These are phyloP conservation scores for Xylariomycetidae sp. DNA, from an alignment of 2,329 filamentous ascomycete species.

Conservation along the genomic window DNA sequence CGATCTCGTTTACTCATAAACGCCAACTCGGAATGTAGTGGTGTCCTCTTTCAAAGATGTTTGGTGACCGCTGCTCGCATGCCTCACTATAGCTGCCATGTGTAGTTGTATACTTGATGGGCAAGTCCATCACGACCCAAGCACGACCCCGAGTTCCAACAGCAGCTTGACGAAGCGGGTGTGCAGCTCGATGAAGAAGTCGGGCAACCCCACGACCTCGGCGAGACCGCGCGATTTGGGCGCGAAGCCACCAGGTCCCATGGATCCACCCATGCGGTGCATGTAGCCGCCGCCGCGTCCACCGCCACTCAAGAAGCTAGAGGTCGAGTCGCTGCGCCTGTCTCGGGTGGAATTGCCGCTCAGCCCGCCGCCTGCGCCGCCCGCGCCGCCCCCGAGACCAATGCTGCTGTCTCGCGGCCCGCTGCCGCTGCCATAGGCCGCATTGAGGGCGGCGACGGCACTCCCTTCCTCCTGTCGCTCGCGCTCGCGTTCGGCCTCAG, in stretches of 20 bases:
- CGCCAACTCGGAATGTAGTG: too few relatives aligned
- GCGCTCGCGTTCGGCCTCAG: slow-evolving; percentile 52
- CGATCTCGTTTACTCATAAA: too few relatives aligned
- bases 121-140: slow-evolving; percentile 39
- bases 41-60: too few relatives aligned
- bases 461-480: slow-evolving; percentile 34
- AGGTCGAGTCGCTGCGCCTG: slow-evolving; percentile 35
- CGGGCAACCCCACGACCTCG: slow-evolving; percentile 59
- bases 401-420: slow-evolving; percentile 24
- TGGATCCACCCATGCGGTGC: slow-evolving; percentile 50
- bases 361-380: slow-evolving; percentile 19
- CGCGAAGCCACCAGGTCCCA: slow-evolving; percentile 47
- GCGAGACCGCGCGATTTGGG: slow-evolving; percentile 56
- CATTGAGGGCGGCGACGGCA: slow-evolving; percentile 33
- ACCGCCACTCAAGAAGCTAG: slow-evolving; percentile 51
- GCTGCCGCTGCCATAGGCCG: slow-evolving; percentile 35
- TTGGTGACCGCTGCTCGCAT: too few relatives aligned
- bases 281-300: slow-evolving; percentile 47
- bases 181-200: slow-evolving; percentile 64
- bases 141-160: slow-evolving; percentile 50
- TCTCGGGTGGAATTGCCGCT: slow-evolving; percentile 22
- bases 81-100: neutral
- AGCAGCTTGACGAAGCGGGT: slow-evolving; percentile 57
- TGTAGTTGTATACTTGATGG: neutral
- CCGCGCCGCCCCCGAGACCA: slow-evolving; percentile 21